These are phyloP conservation scores for Globisporangium spiculum DNA, from an alignment of 352 stramenopile genomes.

Conservation along the genomic window DNA sequence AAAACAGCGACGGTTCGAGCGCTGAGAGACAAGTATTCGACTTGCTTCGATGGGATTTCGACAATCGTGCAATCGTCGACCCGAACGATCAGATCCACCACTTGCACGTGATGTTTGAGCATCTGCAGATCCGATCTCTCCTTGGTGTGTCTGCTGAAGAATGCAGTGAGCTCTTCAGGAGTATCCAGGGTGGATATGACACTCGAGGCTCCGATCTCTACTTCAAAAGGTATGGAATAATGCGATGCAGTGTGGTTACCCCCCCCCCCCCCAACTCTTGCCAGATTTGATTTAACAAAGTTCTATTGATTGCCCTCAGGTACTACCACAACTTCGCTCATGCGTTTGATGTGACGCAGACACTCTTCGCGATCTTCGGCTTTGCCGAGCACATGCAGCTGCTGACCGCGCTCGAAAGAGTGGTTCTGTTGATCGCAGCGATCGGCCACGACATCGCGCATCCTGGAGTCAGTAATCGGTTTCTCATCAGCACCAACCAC, in stretches of 20 bases:
- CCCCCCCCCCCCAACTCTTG: neutral
- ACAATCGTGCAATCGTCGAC: conserved; percentile 1
- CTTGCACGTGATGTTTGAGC: conserved; percentile 19
- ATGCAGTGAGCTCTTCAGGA: conserved; percentile 9
- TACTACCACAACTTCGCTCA: conserved; percentile 34
- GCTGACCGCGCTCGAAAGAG: conserved; percentile 21
- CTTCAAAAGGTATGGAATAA: conserved; percentile 14
- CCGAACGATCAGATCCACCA: conserved; percentile 12
- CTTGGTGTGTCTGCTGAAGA: conserved; percentile 11
- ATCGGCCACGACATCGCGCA: conserved; percentile 30
- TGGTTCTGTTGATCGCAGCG: conserved; percentile 22
- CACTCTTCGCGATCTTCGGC: conserved; percentile 25
- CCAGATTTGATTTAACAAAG: neutral
- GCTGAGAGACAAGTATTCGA: neutral
- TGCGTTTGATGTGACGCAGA: conserved; percentile 29
- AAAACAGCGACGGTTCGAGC: neutral
- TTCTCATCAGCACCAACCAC: conserved; percentile 22
- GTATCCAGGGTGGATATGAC: conserved; percentile 16
- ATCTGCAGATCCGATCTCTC: conserved; percentile 6
- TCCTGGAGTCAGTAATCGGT: conserved; percentile 28
- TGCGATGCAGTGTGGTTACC: neutral
- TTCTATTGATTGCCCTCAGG: neutral
- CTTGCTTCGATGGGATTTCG: conserved; percentile 22
- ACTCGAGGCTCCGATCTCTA: neutral
- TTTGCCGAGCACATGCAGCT: conserved; percentile 13